phyloP scores from a whole-genome alignment of 306 rosid species.

The Alnus glutinosa region DNA sequence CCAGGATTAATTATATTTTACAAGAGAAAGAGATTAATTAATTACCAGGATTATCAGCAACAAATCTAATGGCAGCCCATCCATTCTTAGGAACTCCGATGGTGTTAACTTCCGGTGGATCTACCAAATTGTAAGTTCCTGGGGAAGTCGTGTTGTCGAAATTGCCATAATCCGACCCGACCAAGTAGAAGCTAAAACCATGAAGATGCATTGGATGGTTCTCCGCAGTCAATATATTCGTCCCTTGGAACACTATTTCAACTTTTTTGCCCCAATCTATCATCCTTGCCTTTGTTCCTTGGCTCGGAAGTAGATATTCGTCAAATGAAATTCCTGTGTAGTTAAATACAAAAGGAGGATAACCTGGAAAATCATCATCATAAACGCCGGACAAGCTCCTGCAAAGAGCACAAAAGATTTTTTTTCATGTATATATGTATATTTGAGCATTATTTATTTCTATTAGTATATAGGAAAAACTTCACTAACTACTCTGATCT shows the following conservation, averaged over 20 bases:
- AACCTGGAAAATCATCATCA: neutral
- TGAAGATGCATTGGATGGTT: conserved; percentile 47
- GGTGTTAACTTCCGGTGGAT: conserved; percentile 36
- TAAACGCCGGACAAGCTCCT: neutral
- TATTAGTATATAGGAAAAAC: no score
- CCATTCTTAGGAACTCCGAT: conserved; percentile 34
- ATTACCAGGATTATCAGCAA: conserved; percentile 37
- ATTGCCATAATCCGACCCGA: conserved; percentile 37
- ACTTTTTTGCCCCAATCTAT: conserved; percentile 19
- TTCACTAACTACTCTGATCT: no score
- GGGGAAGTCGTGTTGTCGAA: conserved; percentile 13
- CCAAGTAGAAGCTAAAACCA: conserved; percentile 40
- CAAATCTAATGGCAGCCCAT: conserved; percentile 31
- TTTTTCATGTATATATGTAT: no score
- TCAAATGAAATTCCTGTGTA: conserved; percentile 11
- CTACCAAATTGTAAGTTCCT: conserved; percentile 26
- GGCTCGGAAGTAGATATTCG: neutral
- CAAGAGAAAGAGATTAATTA: neutral
- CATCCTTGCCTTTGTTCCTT: conserved; percentile 14
- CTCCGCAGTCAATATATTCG: conserved; percentile 32
- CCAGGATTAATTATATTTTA: no score
- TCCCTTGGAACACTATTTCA: conserved; percentile 38
- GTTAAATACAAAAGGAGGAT: conserved; percentile 17
- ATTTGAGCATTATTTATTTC: no score
- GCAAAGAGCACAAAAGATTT: neutral